phyloP scores from a whole-genome alignment of 805 yeast genomes.

The Candida parachauliodes region DNA sequence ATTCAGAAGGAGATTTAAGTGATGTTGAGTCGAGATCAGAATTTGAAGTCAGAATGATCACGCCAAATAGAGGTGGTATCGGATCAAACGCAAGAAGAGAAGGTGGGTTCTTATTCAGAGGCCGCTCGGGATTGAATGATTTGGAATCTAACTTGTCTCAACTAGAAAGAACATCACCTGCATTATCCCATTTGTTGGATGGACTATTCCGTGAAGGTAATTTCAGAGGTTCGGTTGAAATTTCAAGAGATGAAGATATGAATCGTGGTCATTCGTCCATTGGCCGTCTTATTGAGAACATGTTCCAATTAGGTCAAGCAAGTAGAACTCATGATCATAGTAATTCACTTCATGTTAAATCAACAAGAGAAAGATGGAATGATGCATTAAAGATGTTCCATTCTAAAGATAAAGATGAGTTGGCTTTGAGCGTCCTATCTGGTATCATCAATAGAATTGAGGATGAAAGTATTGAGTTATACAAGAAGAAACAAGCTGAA shows the following conservation, averaged over 20 bases:
- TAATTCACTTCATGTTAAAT: conserved; percentile 24
- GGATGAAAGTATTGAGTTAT: conserved; percentile 44
- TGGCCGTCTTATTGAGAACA: conserved; percentile 23
- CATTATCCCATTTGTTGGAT: conserved; percentile 11
- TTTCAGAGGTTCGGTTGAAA: conserved; percentile 23
- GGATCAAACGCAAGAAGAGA: conserved; percentile 13
- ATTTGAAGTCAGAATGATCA: conserved; percentile 16
- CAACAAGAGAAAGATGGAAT: conserved; percentile 68
- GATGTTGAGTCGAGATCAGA: conserved; percentile 19
- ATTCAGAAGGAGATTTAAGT: conserved; percentile 13
- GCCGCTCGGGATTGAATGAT: neutral
- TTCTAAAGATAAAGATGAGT: conserved; percentile 30
- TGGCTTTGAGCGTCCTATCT: conserved; percentile 20
- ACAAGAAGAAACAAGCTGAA: conserved; percentile 26
- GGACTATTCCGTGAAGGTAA: conserved; percentile 13
- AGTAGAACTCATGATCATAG: neutral
- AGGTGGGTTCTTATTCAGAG: conserved; percentile 4
- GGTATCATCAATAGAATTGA: conserved; percentile 45
- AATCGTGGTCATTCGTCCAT: conserved; percentile 13
- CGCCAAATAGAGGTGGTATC: conserved; percentile 5
- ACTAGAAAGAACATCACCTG: conserved; percentile 12
- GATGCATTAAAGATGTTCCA: conserved; percentile 53
- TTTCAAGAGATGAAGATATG: conserved; percentile 11
- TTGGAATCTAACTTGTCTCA: conserved; percentile 6
- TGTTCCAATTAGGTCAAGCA: conserved; percentile 14